Evolutionary conservation across 805 yeast genomes (phyloP), one percentile per base, ranked within the genome.

Genomic region (Cyberlindnera xylosilytica): DNA sequence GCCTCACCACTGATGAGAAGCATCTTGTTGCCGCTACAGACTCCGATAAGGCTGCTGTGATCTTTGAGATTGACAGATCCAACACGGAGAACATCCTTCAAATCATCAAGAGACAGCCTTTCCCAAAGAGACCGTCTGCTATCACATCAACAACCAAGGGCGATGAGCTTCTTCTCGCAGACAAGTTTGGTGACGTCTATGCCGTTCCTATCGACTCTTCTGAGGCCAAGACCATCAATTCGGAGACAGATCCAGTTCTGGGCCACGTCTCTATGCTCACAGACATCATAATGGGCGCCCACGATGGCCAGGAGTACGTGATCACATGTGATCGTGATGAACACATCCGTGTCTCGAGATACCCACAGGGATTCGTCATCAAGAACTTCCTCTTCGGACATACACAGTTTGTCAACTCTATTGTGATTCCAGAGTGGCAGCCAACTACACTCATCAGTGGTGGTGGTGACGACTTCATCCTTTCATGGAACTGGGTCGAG

Each of bases 221-320:
- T 4, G 64, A 55, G 1, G 54, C 73, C 1, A 61, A 66, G 2
- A 63, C 61, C 38, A 53, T 56, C n/a, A 53, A 54, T 23, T 71
- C 72, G 4, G 76, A 74, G 35, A 61, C 78, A 34, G 74, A 69
- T 29, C 97, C 97, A 3, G 72, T 91, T 6, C 66, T 91, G 41
- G 99, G 99, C 7, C 99, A 93, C 64, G 98, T 93, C 5, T 90
- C 97, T 3, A 88, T 93, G 97, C 74, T 93, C 47, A 85, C 95
- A n/a, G 88, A 81, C 49, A 74, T 90, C 2, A 57, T 72, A 22
- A 66, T 80, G 20, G 69, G 73, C 11, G 53, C 55, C 3, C 60
- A 64, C 34, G 63, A 69, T 7, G 74, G 71, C 8, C 74, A 75
- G 45, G 66, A 62, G 34, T 83, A 64, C 46, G 61, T 90, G 13